phyloP scores from a whole-genome alignment of 129 eudicot genomes.

The Pittosporum tobira region DNA sequence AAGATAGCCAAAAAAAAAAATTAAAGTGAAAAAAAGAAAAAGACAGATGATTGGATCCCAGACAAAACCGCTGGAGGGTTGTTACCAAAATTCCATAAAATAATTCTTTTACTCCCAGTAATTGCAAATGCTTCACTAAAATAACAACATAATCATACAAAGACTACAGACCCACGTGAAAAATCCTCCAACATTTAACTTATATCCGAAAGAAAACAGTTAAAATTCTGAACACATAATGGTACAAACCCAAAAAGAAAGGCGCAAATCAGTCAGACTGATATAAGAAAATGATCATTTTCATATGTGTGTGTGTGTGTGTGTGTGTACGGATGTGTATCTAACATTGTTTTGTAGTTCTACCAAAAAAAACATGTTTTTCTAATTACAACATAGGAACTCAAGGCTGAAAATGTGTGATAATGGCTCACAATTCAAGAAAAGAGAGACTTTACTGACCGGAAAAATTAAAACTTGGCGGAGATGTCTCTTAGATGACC shows the following conservation, averaged over 20 bases:
- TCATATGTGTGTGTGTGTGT: neutral
- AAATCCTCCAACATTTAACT: neutral
- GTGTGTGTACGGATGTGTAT: neutral
- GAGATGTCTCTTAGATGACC: conserved; percentile 3
- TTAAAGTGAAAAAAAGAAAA: neutral
- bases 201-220: neutral
- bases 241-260: neutral
- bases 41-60: conserved; percentile 1
- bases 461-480: conserved; percentile 14
- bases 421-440: neutral
- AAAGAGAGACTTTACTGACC: conserved; percentile 12
- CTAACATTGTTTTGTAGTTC: too few relatives aligned
- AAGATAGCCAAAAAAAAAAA: too few relatives aligned
- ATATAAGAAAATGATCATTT: neutral
- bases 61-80: neutral
- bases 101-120: neutral
- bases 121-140: neutral
- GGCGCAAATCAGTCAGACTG: conserved; percentile 3
- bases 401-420: neutral
- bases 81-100: neutral
- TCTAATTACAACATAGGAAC: neutral
- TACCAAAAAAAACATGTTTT: neutral
- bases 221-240: neutral
- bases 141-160: conserved; percentile 1
- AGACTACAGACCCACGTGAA: neutral